Percentiles rank a stretch among this genome's conserved stretches.
Evolutionary conservation across 2,329 filamentous ascomycete genomes (phyloP).

Genomic region (Diaporthe ampelina): DNA sequence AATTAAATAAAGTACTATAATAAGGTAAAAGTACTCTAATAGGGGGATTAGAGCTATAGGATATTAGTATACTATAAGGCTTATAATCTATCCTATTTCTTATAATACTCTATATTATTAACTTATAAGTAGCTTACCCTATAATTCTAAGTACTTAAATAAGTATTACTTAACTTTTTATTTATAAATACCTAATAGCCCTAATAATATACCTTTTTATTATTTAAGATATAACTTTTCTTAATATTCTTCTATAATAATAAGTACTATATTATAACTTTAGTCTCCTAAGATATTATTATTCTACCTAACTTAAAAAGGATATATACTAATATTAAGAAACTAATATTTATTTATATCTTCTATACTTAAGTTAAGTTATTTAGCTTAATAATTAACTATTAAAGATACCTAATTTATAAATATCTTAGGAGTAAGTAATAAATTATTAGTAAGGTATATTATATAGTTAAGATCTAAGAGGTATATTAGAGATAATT

Average conservation of each 20-base stretch:
- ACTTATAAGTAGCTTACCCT: not conserved
- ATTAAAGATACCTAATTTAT: not conserved
- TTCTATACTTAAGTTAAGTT: not conserved
- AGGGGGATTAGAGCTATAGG: not conserved
- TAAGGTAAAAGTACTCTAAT: not conserved
- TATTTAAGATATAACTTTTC: not conserved
- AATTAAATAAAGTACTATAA: slow-evolving; percentile 6
- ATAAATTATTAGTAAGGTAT: not conserved
- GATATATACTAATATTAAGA: not conserved
- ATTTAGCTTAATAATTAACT: not conserved
- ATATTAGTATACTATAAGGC: not conserved
- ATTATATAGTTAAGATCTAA: not conserved
- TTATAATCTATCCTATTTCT: not conserved
- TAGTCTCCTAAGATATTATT: not conserved
- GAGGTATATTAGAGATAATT: not conserved
- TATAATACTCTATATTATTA: not conserved
- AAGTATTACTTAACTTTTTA: not conserved
- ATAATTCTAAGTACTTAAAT: not conserved
- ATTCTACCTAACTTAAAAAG: not conserved
- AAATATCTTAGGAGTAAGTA: not conserved
- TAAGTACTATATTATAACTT: not conserved
- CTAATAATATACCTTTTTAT: not conserved
- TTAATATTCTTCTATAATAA: not conserved
- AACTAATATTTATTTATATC: not conserved
- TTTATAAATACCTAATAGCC: not conserved